Percentiles rank a stretch among this genome's conserved stretches.
Conservation (phyloP, 2,329 filamentous ascomycete species). For the Aspergillus ibericus region DNA sequence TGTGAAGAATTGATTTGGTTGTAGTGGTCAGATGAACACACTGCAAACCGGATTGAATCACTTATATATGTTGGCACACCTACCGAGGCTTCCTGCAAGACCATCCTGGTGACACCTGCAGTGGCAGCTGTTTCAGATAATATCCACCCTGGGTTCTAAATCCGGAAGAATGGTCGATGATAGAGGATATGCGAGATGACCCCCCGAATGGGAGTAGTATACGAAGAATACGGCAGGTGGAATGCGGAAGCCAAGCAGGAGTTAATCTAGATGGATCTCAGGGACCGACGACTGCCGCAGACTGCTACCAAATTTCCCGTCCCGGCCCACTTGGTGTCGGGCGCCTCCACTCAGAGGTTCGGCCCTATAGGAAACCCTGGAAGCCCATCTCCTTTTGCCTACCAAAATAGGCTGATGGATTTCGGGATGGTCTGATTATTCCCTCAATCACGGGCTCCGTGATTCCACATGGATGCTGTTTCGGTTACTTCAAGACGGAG, state of each 20-base stretch:
- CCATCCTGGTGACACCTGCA: neutral
- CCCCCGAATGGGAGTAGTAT: neutral
- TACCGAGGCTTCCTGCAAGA: neutral
- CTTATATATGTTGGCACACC: neutral
- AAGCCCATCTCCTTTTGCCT: no score
- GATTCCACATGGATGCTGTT: no score
- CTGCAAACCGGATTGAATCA: neutral
- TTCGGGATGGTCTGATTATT: no score
- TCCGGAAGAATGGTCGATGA: neutral
- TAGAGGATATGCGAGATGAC: no score
- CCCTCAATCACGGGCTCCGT: no score
- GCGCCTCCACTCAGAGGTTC: no score
- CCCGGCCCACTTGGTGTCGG: neutral
- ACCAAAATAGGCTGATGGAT: no score
- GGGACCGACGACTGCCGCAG: conserved; percentile 2
- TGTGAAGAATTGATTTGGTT: neutral
- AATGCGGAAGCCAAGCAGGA: neutral
- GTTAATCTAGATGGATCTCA: neutral
- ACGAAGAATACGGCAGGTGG: neutral
- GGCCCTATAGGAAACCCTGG: no score
- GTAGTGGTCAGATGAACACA: neutral
- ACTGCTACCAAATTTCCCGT: conserved; percentile 1
- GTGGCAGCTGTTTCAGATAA: neutral
- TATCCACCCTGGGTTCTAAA: neutral
- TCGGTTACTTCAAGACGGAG: no score